phyloP scores from a whole-genome alignment of 352 stramenopile species.

The Aphanomyces euteiches region DNA sequence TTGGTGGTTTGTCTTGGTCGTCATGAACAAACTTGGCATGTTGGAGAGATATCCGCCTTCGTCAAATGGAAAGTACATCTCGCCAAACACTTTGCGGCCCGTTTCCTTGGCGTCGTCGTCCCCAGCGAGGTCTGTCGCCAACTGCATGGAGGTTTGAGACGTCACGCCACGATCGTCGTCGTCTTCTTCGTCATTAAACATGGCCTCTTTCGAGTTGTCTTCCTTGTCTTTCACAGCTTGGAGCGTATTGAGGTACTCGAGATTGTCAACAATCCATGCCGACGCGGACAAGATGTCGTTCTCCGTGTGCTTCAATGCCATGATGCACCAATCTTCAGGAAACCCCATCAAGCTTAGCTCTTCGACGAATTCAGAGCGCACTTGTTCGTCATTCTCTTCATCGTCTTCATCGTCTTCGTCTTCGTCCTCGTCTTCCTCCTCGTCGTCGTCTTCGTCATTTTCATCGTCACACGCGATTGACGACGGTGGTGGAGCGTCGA shows the following conservation, averaged over 20 bases:
- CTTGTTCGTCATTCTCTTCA: conserved; percentile 50
- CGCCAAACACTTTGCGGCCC: conserved; percentile 74
- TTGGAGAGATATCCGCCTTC: conserved; percentile 69
- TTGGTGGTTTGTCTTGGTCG: conserved; percentile 9
- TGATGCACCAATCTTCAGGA: conserved; percentile 87
- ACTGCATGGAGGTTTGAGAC: conserved; percentile 22
- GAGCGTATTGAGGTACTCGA: conserved; percentile 86
- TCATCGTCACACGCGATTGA: conserved; percentile 35
- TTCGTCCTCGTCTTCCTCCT: conserved; percentile 52
- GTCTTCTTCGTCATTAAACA: conserved; percentile 55
- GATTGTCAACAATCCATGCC: conserved; percentile 91
- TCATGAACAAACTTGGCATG: conserved; percentile 24
- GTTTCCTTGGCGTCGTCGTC: conserved; percentile 51
- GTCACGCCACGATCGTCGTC: conserved; percentile 48
- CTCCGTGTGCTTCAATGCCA: conserved; percentile 87
- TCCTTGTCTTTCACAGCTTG: conserved; percentile 69
- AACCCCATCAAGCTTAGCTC: conserved; percentile 93
- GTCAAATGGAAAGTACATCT: conserved; percentile 85
- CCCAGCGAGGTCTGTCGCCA: background rate
- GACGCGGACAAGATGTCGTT: conserved; percentile 89
- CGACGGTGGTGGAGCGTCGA: background rate
- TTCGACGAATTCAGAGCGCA: conserved; percentile 75
- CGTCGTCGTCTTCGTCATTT: conserved; percentile 44
- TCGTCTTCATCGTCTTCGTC: conserved; percentile 50
- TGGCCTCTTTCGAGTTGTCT: conserved; percentile 42